These are phyloP conservation scores for Gremmenia infestans DNA, from an alignment of 2,329 filamentous ascomycete genomes.

Conservation along the genomic window DNA sequence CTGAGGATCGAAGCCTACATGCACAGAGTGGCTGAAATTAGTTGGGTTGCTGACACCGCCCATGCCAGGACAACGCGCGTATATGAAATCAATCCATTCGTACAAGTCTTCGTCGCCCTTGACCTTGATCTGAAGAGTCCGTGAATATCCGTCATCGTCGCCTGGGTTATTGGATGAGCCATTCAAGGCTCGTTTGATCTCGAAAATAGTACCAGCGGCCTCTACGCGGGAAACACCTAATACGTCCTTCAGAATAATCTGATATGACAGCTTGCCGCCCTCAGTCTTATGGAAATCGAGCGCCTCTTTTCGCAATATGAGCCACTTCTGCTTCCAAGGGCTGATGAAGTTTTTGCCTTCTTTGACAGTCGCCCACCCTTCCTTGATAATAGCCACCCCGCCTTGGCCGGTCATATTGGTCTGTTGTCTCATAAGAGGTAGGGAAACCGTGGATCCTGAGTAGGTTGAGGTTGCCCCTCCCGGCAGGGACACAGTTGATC, in stretches of 20 bases:
- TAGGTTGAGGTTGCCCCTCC: conserved; percentile 62
- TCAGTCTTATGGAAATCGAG: conserved; percentile 94
- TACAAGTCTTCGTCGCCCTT: conserved; percentile 96
- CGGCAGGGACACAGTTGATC: conserved; percentile 67
- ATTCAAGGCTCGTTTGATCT: conserved; percentile 75
- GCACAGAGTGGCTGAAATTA: conserved; percentile 94
- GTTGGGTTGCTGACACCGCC: conserved; percentile 97
- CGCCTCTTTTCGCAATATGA: conserved; percentile 87
- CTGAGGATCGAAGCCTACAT: conserved; percentile 94
- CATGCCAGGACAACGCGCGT: conserved; percentile 94
- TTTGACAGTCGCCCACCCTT: conserved; percentile 81
- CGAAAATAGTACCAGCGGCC: conserved; percentile 85
- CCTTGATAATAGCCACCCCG: conserved; percentile 70
- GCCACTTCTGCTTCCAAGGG: conserved; percentile 83
- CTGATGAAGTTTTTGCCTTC: conserved; percentile 84
- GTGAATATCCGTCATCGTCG: conserved; percentile 69
- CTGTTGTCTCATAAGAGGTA: conserved; percentile 60
- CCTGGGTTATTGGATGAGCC: conserved; percentile 66
- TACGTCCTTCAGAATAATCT: conserved; percentile 80
- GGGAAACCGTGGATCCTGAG: conserved; percentile 66
- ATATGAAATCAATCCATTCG: conserved; percentile 98
- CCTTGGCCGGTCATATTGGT: conserved; percentile 55
- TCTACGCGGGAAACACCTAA: conserved; percentile 88
- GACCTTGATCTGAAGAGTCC: conserved; percentile 85
- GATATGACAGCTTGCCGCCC: conserved; percentile 80